Percentiles rank a stretch among this genome's conserved stretches.
Evolutionary conservation across 768 basidiomycete genomes (phyloP).

Genomic region (Kwoniella heveanensis): DNA sequence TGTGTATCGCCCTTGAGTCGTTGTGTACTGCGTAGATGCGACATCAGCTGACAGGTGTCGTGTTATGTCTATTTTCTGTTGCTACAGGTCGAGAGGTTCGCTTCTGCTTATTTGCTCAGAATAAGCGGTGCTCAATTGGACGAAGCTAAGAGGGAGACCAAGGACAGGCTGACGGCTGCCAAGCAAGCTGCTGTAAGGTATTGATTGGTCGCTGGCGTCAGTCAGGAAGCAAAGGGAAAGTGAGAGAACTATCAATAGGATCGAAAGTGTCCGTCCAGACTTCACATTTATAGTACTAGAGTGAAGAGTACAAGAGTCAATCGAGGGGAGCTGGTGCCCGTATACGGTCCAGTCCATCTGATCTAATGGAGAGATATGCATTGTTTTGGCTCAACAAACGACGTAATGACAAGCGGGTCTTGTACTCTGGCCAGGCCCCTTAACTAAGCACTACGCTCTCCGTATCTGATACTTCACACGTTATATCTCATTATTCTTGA

Average conservation of each 20-base stretch:
- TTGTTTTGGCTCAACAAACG: background rate
- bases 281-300: no score
- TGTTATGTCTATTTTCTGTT: background rate
- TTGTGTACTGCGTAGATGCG: background rate
- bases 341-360: no score
- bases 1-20: conserved; percentile 26
- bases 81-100: conserved; percentile 42
- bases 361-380: background rate
- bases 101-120: conserved; percentile 35
- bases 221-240: background rate
- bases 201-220: conserved; percentile 9
- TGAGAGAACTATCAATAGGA: background rate
- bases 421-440: no score
- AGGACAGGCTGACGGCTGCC: conserved; percentile 22
- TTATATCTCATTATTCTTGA: no score
- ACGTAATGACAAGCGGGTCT: no score
- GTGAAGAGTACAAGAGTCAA: no score
- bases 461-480: no score
- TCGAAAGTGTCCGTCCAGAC: background rate
- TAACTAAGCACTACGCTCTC: no score
- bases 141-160: conserved; percentile 22
- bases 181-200: conserved; percentile 33
- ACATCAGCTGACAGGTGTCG: background rate
- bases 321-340: no score
- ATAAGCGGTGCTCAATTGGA: conserved; percentile 14